phyloP scores from a whole-genome alignment of 768 basidiomycete species.

The Sistotremastrum suecicum region DNA sequence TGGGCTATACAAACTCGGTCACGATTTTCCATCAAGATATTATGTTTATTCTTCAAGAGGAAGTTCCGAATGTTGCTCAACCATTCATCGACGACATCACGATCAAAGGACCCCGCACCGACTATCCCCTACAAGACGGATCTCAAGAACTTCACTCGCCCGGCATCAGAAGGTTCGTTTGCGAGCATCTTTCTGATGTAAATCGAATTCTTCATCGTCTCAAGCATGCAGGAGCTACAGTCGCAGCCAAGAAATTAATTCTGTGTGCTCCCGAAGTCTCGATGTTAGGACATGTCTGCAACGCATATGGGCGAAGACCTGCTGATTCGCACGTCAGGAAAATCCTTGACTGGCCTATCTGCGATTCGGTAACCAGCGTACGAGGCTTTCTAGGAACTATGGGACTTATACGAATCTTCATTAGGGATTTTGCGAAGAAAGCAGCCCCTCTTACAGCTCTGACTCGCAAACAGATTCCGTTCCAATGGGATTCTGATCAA shows the following conservation, averaged over 20 bases:
- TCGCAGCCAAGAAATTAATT: slow-evolving; percentile 6
- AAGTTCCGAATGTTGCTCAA: slow-evolving; percentile 14
- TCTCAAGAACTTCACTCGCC: neutral
- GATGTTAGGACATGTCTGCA: slow-evolving; percentile 16
- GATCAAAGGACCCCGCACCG: slow-evolving; percentile 9
- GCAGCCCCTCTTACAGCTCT: slow-evolving; percentile 9
- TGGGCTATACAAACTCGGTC: slow-evolving; percentile 7
- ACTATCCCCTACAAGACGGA: slow-evolving; percentile 2
- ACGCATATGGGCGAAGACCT: slow-evolving; percentile 14
- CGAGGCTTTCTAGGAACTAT: slow-evolving; percentile 13
- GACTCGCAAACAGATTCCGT: slow-evolving; percentile 10
- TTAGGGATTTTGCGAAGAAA: slow-evolving; percentile 11
- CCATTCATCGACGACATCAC: slow-evolving; percentile 20
- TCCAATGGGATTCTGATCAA: slow-evolving; percentile 8
- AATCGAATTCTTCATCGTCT: slow-evolving; percentile 2
- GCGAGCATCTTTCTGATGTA: neutral
- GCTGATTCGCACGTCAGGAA: slow-evolving; percentile 15
- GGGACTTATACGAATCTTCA: slow-evolving; percentile 11
- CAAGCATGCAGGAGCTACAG: slow-evolving; percentile 7
- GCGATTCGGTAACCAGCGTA: slow-evolving; percentile 10
- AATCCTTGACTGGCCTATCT: slow-evolving; percentile 12
- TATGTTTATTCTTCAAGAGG: slow-evolving; percentile 20
- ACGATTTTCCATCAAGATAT: slow-evolving; percentile 15
- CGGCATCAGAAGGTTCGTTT: neutral
- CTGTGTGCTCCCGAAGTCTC: slow-evolving; percentile 8